Evolutionary conservation across 352 stramenopile species (phyloP).

Genomic region (Blastocystis sp.): DNA sequence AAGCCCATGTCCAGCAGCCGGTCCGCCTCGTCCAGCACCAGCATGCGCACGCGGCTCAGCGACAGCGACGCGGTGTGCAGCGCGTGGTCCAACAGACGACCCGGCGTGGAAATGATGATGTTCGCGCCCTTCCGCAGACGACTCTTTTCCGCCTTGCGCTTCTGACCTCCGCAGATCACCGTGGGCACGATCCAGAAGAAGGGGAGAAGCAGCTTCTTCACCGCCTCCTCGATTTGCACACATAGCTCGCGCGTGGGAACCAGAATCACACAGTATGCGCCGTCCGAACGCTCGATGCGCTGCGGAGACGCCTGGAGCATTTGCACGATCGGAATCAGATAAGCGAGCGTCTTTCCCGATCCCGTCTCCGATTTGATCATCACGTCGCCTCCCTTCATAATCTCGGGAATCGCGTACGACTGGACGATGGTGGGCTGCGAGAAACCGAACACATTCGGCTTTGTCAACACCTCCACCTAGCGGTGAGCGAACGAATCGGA

Average conservation of each 20-base stretch:
- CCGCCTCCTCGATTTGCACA: constrained; percentile 26
- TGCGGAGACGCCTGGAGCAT: constrained; percentile 60
- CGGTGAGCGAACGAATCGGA: not conserved
- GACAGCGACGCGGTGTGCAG: constrained; percentile 60
- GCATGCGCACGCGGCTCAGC: constrained; percentile 58
- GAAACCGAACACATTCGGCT: constrained; percentile 73
- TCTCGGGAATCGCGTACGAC: constrained; percentile 69
- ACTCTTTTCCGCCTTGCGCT: constrained; percentile 32
- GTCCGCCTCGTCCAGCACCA: constrained; percentile 88
- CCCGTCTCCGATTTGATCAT: constrained; percentile 78
- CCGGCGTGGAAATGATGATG: constrained; percentile 65
- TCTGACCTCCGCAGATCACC: constrained; percentile 48
- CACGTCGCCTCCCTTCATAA: constrained; percentile 73
- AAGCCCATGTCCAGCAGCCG: constrained; percentile 89
- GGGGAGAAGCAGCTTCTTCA: constrained; percentile 23
- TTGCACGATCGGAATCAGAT: constrained; percentile 75
- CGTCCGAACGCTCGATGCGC: constrained; percentile 22
- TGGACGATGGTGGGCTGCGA: constrained; percentile 78
- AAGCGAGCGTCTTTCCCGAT: constrained; percentile 78
- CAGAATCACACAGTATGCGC: constrained; percentile 73
- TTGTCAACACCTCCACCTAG: constrained; percentile 55
- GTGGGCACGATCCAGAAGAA: constrained; percentile 45
- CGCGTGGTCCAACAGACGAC: constrained; percentile 84
- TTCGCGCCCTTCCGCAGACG: constrained; percentile 19
- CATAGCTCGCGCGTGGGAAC: constrained; percentile 71